Base-by-base conservation (phyloP, 2,329 filamentous ascomycete species). In the Pseudogymnoascus sp. region DNA sequence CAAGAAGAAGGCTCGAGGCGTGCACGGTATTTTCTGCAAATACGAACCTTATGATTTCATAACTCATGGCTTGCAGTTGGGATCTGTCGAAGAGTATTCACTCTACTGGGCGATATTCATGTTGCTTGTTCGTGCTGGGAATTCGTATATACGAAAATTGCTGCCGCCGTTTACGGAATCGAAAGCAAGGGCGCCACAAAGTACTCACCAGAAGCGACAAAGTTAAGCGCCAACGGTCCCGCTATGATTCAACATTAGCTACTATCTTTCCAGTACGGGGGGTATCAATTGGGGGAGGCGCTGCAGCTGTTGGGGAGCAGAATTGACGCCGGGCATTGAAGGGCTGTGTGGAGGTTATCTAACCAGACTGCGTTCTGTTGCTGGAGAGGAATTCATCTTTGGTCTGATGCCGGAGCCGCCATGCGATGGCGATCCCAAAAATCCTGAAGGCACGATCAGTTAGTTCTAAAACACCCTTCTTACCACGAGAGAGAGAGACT, bases 151-250 rank as follows among this genome's bases (percentile, higher is more conserved):
- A 53, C 59, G 61, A 65, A 64, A 71, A 73, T 77, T 82, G 83
- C 85, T 84, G 83, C 86, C 86, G 85, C 87, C 85, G 81, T 80
- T 78, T 75, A 78, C 79, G 77, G 80, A 75, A 69, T 71, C 70
- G 75, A 70, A 65, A 67, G 69, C 69, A 71, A 68, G 67, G 67
- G 70, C 67, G 63, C 72, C 42, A 64, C 62, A 65, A 65, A 69
- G 66, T 76, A 93, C 90, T 93, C 86, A 95, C 90, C 89, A 80
- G 90, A 91, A 76, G 90, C 90, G 79, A 95, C 90, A 80, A 95
- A 95, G 79, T 95, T 95, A 74, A 95, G 82, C 76, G 90, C 89
- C 76, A 95, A 79, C 70, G 90, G 90, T 68, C 91, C 78, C 68
- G 88, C 90, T 95, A 71, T 21, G 40, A 65, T 60, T 36, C 23